Evolutionary conservation across 441 rosid species (phyloP), one percentile per base, ranked within the genome.

Genomic region (Eutrema salsugineum): DNA sequence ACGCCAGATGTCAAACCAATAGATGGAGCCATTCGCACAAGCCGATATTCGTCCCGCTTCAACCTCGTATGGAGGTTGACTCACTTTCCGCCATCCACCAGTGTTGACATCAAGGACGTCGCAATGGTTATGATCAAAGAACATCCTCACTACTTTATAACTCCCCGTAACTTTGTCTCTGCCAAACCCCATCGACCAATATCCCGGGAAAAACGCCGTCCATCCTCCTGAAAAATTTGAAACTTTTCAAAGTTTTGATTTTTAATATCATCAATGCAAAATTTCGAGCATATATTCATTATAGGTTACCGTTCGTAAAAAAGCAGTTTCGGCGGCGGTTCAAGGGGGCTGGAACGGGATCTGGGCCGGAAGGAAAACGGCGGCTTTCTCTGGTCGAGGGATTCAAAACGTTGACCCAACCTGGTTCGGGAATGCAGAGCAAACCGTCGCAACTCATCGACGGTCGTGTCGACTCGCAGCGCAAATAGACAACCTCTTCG

Each of bases 61-160:
- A 30, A 67, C 43, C 54, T 54, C 16, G 35, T 42, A 67, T 17
- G 1, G 19, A 54, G 62, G 54, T 67, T 32, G 15, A 35, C 61
- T 10, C 17, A 40, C 43, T 28, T 30, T 67, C 11, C n/a, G 39
- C 71, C 71, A 67, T 17, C 39, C 7, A 53, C 71, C 53, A 42
- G 63, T 67, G 53, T 6, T 54, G 43, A 67, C 71, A 67, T 67
- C 42, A 54, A 67, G 63, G 12, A 44, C 54, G 43, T 54, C 63
- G 32, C 51, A 11, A 17, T 67, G 16, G 54, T 39, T 24, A n/a
- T 49, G 60, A 50, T 7, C 24, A 51, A 1, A 0, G 5, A 17
- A 39, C 9, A 66, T 51, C 39, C 60, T 66, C 17, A 51, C 70
- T 39, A 66, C 60, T 51, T 66, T 66, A 42, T 66, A 51, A 3